Evolutionary conservation across 441 rosid genomes (phyloP).

Genomic region (Kokia cookei): DNA sequence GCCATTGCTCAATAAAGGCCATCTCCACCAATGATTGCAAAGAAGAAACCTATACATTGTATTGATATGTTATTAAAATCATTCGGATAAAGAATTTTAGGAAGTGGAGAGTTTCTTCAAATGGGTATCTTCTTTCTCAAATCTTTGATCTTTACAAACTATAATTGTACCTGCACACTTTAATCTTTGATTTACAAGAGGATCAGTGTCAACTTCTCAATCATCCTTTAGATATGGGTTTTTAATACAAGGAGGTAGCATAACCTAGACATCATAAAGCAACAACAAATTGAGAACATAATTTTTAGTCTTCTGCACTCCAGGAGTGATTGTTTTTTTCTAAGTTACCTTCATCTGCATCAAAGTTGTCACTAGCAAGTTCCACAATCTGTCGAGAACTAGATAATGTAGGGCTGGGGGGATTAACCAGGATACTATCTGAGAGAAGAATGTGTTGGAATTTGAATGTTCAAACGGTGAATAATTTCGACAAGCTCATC

Average conservation of each 20-base stretch:
- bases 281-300: constrained; percentile 80
- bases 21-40: constrained; percentile 49
- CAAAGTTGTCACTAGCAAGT: constrained; percentile 37
- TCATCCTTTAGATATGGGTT: constrained; percentile 69
- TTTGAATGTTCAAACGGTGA: too few relatives aligned
- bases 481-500: too few relatives aligned
- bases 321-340: constrained; percentile 27
- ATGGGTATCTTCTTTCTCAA: neutral
- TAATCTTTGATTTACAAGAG: constrained; percentile 67
- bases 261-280: constrained; percentile 74
- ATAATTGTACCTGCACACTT: constrained; percentile 62
- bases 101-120: neutral
- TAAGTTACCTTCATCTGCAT: constrained; percentile 31
- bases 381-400: constrained; percentile 36
- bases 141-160: neutral
- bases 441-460: constrained; percentile 12
- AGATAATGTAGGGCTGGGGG: constrained; percentile 37
- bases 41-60: constrained; percentile 51
- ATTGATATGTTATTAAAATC: constrained; percentile 1
- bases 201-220: constrained; percentile 49
- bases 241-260: constrained; percentile 92
- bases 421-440: constrained; percentile 30
- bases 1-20: too few relatives aligned
- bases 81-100: neutral
- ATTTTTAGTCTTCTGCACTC: constrained; percentile 34